Evolutionary conservation across 768 basidiomycete species (phyloP).

Genomic region (Saitozyma sp.): DNA sequence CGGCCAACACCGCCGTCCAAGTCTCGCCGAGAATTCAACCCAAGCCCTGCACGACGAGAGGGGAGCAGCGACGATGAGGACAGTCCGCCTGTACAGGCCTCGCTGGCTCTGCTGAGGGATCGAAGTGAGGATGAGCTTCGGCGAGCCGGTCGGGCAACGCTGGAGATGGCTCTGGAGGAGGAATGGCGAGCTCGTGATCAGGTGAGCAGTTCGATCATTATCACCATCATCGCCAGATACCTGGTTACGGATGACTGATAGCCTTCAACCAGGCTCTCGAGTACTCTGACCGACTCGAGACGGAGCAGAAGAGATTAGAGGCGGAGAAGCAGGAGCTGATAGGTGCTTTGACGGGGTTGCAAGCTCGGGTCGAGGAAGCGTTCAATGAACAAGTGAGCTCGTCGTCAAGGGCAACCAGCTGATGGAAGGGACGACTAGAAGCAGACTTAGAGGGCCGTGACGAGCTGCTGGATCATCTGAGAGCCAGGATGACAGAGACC

Average conservation of each 20-base stretch:
- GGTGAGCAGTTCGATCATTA: constrained; percentile 17
- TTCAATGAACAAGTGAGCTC: constrained; percentile 35
- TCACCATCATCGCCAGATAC: constrained; percentile 4
- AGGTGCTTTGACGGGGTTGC: constrained; percentile 11
- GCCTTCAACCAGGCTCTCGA: constrained; percentile 2
- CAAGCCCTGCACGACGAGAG: no score
- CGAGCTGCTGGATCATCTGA: constrained; percentile 31
- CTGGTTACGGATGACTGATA: constrained; percentile 1
- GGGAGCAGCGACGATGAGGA: no score
- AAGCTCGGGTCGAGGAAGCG: constrained; percentile 25
- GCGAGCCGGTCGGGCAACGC: constrained; percentile 20
- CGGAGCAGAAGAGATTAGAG: constrained; percentile 6
- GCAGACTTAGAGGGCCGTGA: constrained; percentile 37
- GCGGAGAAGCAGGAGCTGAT: constrained; percentile 16
- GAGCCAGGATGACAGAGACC: constrained; percentile 20
- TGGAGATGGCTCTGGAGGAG: constrained; percentile 27
- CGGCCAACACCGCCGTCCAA: no score
- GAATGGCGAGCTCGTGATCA: constrained; percentile 29
- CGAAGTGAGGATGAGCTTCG: constrained; percentile 28
- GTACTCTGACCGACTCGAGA: constrained; percentile 14
- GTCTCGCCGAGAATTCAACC: no score
- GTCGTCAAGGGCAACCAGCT: not conserved
- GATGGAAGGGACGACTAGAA: constrained; percentile 36
- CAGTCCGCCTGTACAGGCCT: no score
- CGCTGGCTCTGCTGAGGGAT: constrained; percentile 37